Percentiles rank a stretch among this genome's conserved stretches.
Conservation (phyloP, 1,139 yeast species). For the Geotrichum macrosporum region DNA sequence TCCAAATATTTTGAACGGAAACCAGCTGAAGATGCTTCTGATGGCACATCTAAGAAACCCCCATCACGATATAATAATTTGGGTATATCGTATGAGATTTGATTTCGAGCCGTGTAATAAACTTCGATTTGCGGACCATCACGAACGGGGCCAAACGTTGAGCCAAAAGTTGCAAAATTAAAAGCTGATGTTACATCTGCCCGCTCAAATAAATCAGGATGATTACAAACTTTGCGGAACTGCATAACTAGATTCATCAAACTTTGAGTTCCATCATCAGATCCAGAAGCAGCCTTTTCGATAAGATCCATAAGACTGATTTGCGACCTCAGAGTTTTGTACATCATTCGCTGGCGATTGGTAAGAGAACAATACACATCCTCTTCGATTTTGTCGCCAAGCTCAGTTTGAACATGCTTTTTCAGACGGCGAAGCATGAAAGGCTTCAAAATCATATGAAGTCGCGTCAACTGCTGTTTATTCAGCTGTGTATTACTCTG, state of each 20-base stretch:
- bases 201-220: constrained; percentile 95
- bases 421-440: constrained; percentile 97
- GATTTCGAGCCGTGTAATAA: constrained; percentile 60
- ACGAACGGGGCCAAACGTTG: constrained; percentile 65
- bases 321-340: constrained; percentile 84
- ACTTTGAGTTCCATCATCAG: constrained; percentile 68
- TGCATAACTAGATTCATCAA: constrained; percentile 97
- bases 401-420: constrained; percentile 94
- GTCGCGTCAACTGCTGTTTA: constrained; percentile 85
- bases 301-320: constrained; percentile 83
- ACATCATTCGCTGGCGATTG: constrained; percentile 78
- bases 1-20: constrained; percentile 43
- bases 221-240: constrained; percentile 96
- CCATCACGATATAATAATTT: constrained; percentile 63
- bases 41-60: constrained; percentile 54
- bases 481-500: constrained; percentile 91
- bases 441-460: constrained; percentile 94
- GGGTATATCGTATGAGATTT: constrained; percentile 59
- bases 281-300: constrained; percentile 60
- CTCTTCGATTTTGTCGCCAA: constrained; percentile 94
- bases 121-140: constrained; percentile 58
- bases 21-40: constrained; percentile 44
- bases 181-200: constrained; percentile 90
- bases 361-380: constrained; percentile 92
- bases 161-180: constrained; percentile 69